Conservation (phyloP, 2,329 filamentous ascomycete genomes). For the Stachybotrys chlorohalonatus region DNA sequence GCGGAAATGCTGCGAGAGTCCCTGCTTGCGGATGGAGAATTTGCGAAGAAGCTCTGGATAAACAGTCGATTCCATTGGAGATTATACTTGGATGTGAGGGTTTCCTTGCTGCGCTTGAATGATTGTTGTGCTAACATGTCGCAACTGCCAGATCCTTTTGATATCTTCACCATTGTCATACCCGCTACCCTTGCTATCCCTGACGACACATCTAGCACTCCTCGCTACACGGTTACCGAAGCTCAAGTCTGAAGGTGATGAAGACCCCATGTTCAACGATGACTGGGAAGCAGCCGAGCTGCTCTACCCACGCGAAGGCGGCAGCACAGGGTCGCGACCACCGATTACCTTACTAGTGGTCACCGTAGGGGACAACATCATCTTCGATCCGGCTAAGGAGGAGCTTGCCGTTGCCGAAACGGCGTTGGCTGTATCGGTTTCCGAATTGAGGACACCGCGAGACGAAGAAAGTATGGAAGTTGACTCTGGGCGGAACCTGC, state of each 20-base stretch:
- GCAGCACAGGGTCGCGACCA: conserved; percentile 42
- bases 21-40: conserved; percentile 62
- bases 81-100: conserved; percentile 79
- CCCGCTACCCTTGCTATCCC: conserved; percentile 81
- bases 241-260: conserved; percentile 80
- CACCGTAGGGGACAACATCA: conserved; percentile 75
- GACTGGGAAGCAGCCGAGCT: conserved; percentile 83
- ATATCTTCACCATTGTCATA: conserved; percentile 92
- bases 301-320: conserved; percentile 55
- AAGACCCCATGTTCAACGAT: conserved; percentile 96
- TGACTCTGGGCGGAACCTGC: conserved; percentile 37
- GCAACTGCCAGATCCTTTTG: conserved; percentile 61
- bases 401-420: conserved; percentile 90
- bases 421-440: conserved; percentile 76
- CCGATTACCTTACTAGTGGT: conserved; percentile 88
- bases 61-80: conserved; percentile 94
- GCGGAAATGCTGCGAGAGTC: conserved; percentile 84
- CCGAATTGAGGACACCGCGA: conserved; percentile 28
- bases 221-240: conserved; percentile 77
- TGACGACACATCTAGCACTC: conserved; percentile 89
- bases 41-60: conserved; percentile 69
- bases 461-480: conserved; percentile 27
- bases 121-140: background rate
- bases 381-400: conserved; percentile 87
- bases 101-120: conserved; percentile 9